Evolutionary conservation across 2,329 filamentous ascomycete genomes (phyloP).

Genomic region (Cercospora zeae-maydis): DNA sequence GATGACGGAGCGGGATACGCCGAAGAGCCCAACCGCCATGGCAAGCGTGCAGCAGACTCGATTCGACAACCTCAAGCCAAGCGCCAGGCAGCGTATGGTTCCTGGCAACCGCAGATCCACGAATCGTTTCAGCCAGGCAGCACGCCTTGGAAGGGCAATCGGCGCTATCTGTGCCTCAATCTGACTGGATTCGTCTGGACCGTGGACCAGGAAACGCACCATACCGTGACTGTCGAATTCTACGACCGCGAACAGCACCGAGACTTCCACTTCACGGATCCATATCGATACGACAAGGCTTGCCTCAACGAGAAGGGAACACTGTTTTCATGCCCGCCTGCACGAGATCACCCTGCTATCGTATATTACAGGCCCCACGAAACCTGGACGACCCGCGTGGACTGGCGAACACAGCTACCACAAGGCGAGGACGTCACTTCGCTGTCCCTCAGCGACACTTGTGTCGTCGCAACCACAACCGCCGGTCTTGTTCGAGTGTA

Average conservation of each 20-base stretch:
- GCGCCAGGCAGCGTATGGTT: constrained; percentile 47
- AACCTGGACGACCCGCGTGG: constrained; percentile 85
- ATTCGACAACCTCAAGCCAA: constrained; percentile 48
- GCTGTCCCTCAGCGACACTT: constrained; percentile 87
- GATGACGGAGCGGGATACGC: constrained; percentile 92
- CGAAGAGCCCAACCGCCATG: constrained; percentile 58
- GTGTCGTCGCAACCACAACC: constrained; percentile 82
- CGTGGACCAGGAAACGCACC: constrained; percentile 80
- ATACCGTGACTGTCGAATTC: constrained; percentile 95
- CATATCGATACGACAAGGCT: constrained; percentile 92
- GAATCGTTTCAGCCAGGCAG: constrained; percentile 88
- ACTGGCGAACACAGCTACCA: constrained; percentile 88
- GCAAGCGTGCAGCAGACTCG: constrained; percentile 53
- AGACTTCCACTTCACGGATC: constrained; percentile 97
- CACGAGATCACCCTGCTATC: constrained; percentile 64
- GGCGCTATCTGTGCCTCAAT: constrained; percentile 90
- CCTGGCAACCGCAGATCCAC: constrained; percentile 66
- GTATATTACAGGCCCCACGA: constrained; percentile 98
- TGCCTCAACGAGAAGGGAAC: constrained; percentile 81
- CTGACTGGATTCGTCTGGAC: constrained; percentile 95
- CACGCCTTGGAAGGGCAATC: constrained; percentile 91
- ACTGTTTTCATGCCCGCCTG: constrained; percentile 75
- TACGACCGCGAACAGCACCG: constrained; percentile 90
- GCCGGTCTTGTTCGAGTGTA: constrained; percentile 88
- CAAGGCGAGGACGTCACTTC: constrained; percentile 80